Evolutionary conservation across 768 basidiomycete genomes (phyloP).

Genomic region (Termitomyces sp.): DNA sequence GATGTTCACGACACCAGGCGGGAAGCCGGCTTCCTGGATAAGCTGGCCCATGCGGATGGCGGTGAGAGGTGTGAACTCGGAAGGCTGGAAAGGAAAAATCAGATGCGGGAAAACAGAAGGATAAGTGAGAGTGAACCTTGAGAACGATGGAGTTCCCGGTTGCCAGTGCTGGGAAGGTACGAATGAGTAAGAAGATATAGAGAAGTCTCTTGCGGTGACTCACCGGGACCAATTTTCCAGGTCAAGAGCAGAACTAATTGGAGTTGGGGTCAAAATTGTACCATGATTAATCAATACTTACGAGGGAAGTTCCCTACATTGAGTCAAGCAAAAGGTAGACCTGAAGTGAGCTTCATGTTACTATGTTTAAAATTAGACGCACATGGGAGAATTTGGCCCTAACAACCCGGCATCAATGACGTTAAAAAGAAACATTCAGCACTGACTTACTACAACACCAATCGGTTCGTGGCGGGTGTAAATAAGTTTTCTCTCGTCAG

Average conservation of each 20-base stretch:
- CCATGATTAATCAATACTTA: constrained; percentile 13
- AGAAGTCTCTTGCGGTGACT: not conserved
- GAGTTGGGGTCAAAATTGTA: constrained; percentile 9
- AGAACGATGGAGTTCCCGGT: constrained; percentile 76
- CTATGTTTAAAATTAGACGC: not conserved
- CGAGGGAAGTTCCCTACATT: constrained; percentile 64
- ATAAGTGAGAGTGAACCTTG: constrained; percentile 29
- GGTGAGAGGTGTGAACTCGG: constrained; percentile 72
- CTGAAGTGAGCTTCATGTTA: not conserved
- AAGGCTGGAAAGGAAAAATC: constrained; percentile 38
- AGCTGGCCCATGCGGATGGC: constrained; percentile 56
- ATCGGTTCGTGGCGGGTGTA: constrained; percentile 63
- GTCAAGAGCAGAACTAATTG: constrained; percentile 49
- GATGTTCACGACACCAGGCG: constrained; percentile 75
- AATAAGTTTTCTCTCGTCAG: constrained; percentile 40
- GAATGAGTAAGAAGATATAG: not conserved
- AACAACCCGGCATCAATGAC: not conserved
- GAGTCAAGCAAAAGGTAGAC: not conserved
- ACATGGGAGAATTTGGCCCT: constrained; percentile 27
- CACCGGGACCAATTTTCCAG: constrained; percentile 78
- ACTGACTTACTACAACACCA: constrained; percentile 35
- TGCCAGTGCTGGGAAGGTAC: constrained; percentile 56
- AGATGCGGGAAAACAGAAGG: not conserved
- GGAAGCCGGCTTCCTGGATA: constrained; percentile 70
- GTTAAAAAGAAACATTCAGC: not conserved